Evolutionary conservation across 306 rosid genomes (phyloP), one percentile per base, ranked within the genome.

Genomic region (Dalbergia cultrata): DNA sequence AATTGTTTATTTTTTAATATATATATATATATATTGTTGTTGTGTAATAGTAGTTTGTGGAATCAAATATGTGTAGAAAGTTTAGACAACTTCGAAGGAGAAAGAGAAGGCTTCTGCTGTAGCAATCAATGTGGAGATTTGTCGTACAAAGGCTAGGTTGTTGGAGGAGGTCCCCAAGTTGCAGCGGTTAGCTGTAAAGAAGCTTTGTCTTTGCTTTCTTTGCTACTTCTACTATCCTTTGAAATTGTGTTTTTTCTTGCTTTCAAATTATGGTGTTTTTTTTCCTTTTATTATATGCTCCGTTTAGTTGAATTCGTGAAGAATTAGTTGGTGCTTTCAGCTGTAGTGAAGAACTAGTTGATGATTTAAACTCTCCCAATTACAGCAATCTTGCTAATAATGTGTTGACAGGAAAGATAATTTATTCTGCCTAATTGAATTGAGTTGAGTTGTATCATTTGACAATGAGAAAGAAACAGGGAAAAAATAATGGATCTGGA

Each of bases 101-200:
- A 96, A 89, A 81, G 93, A 77, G 26, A 92, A 87, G 83, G 99
- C 99, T 16, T 90, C 99, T 44, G 89, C 90, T 7, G 99, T 93
- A 72, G 97, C 98, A 14, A 52, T 96, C 90, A 96, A 93, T 90
- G 98, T 97, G 2, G 99, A 96, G 92, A 88, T 96, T 90, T 98
- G 99, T 81, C 94, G 98, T 56, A 93, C 93, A 14, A 96, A 96
- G 84, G 91, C 97, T 81, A 83, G 97, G 54, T 88, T 96, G 86
- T 82, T 90, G 26, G 99, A 96, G 79, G 99, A 96, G 86, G 93
- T 96, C 21, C 98, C 99, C 67, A 96, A 96, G 79, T 84, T 96
- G 93, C 98, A 93, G 92, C 88, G 93, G 43, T 78, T 96, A 85
- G 98, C 99, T 70, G 33, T 93, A 3, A 93, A 96, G 83, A 93